Base-by-base conservation (phyloP, 108 stramenopile species). In the Stephanodiscus minutulus region DNA sequence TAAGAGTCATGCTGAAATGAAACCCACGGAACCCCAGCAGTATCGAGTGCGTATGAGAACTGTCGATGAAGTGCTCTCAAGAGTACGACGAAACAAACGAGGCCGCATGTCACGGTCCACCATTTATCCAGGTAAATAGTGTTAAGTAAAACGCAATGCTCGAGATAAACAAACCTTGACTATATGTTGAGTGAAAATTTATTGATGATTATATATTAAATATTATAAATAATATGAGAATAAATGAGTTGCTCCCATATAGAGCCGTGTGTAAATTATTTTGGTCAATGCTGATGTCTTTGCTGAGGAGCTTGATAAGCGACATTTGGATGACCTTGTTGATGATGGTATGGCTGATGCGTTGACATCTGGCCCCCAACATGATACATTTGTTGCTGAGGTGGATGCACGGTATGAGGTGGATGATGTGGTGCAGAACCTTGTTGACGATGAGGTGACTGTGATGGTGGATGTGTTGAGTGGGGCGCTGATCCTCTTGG, bases 1-100 rank as follows among this genome's bases (percentile, higher is more conserved):
- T 3, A 44, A 17, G 43, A 12, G 13, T 44, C 43, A 44, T 44
- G 52, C 12, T 20, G 37, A 33, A 27, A 64, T 29, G 28, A 7
- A 31, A 25, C 35, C 13, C 3, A 46, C 18, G 12, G 66, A 68
- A 17, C 48, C 72, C 13, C 21, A 28, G 22, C 25, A 48, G 15
- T 29, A 63, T 53, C 73, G 61, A 33, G 60, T 49, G 7, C 33
- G 27, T 31, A 72, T 74, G 57, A 46, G 70, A 63, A 74, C 72
- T 46, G 73, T 74, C 2, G 78, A 79, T 41, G 78, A 79, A 59
- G 73, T 79, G 15, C 47, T 79, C 5, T 36, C 64, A 43, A 46
- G 78, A 29, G 66, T 79, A 10, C 37, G 78, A 21, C 65, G 66
- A 11, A 79, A 79, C 35, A 79, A 79, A 24, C 48, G 77, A 17